A percentile compares a stretch with the other conserved stretches of the same genome.
Conservation (phyloP, 306 rosid species). For the Trifolium fragiferum region DNA sequence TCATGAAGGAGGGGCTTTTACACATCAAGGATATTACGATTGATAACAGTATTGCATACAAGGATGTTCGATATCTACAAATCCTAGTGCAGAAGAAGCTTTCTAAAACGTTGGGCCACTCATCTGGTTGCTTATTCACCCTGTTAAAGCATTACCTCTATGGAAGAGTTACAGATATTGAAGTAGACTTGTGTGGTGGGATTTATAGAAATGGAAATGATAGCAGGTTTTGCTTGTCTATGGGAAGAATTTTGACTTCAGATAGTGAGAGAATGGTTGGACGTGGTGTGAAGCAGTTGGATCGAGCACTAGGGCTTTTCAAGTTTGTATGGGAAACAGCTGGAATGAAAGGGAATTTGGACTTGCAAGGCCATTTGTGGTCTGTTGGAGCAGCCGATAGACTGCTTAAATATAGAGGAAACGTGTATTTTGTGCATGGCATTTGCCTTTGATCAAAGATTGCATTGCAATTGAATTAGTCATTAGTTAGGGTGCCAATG, state of each 20-base stretch:
- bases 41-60: slow-evolving; percentile 71
- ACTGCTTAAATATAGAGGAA: slow-evolving; percentile 68
- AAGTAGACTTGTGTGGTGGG: slow-evolving; percentile 82
- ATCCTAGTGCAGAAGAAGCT: slow-evolving; percentile 75
- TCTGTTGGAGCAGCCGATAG: slow-evolving; percentile 70
- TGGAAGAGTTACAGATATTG: slow-evolving; percentile 70
- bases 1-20: slow-evolving; percentile 82
- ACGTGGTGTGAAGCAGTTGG: slow-evolving; percentile 85
- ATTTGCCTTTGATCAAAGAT: slow-evolving; percentile 53
- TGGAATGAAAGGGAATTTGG: slow-evolving; percentile 67
- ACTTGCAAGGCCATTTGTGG: slow-evolving; percentile 87
- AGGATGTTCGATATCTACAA: slow-evolving; percentile 74
- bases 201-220: slow-evolving; percentile 47
- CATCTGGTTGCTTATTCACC: slow-evolving; percentile 89
- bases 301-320: slow-evolving; percentile 72
- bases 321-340: slow-evolving; percentile 88
- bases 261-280: slow-evolving; percentile 67
- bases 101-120: slow-evolving; percentile 75
- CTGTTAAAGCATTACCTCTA: slow-evolving; percentile 66
- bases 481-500: slow-evolving; percentile 3
- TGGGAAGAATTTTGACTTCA: slow-evolving; percentile 84
- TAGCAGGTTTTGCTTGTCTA: slow-evolving; percentile 55
- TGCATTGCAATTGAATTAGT: slow-evolving; percentile 3
- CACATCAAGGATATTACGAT: slow-evolving; percentile 76
- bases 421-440: slow-evolving; percentile 60